Percentiles rank a stretch among this genome's conserved stretches.
phyloP scores from a whole-genome alignment of 2,329 filamentous ascomycete genomes.

The Pseudopyricularia cyperi region DNA sequence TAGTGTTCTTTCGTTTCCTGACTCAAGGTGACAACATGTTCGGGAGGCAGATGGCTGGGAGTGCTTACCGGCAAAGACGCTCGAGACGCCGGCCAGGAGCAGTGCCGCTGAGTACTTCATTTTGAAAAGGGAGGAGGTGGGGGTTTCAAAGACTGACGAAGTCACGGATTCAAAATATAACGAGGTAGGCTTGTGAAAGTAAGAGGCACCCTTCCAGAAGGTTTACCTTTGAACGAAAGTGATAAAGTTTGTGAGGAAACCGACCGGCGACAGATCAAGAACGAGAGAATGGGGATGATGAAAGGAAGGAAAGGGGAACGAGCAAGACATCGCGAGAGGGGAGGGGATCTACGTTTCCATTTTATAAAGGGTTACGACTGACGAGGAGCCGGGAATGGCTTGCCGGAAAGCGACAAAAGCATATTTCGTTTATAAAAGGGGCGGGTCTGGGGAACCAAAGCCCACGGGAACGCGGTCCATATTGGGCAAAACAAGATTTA shows the following conservation, averaged over 20 bases:
- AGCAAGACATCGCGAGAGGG: background rate
- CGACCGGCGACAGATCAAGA: background rate
- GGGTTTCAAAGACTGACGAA: background rate
- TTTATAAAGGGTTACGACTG: background rate
- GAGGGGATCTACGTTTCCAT: background rate
- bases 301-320: background rate
- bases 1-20: background rate
- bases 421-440: background rate
- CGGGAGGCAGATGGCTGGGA: no score
- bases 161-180: background rate
- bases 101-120: slow-evolving; percentile 1
- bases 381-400: background rate
- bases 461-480: no score
- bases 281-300: background rate
- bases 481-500: no score
- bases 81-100: background rate
- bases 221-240: background rate
- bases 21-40: no score
- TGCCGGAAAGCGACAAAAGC: background rate
- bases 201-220: slow-evolving; percentile 1
- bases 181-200: background rate
- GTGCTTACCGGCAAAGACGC: background rate
- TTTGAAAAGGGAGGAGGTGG: background rate
- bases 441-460: no score
- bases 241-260: background rate